Evolutionary conservation across 495 filamentous ascomycete genomes (phyloP).

Genomic region (Penicillium macrosclerotiorum): DNA sequence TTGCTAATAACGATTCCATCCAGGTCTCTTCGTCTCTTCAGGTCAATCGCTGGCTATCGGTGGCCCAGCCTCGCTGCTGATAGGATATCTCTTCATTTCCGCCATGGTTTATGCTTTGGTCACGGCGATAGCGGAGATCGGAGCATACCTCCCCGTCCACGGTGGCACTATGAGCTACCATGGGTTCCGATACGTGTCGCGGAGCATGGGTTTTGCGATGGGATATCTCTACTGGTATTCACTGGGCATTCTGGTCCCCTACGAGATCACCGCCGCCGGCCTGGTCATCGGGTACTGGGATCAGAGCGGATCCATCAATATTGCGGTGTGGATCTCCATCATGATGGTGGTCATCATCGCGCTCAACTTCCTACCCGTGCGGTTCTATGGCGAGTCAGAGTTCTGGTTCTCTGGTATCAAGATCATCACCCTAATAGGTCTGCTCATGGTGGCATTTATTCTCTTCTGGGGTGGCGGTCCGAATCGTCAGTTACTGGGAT

Average conservation of each 20-base stretch:
- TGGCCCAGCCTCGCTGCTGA: constrained; percentile 62
- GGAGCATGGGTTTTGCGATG: constrained; percentile 61
- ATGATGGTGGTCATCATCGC: constrained; percentile 65
- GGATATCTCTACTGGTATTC: constrained; percentile 62
- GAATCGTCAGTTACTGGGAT: constrained; percentile 62
- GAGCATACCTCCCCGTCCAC: constrained; percentile 59
- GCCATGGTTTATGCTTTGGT: constrained; percentile 59
- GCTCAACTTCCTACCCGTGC: constrained; percentile 66
- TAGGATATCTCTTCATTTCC: constrained; percentile 62
- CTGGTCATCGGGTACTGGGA: constrained; percentile 76
- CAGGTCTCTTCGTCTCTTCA: constrained; percentile 48
- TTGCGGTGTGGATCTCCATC: constrained; percentile 69
- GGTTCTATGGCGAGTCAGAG: constrained; percentile 69
- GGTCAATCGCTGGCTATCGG: constrained; percentile 59
- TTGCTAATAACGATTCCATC: neutral
- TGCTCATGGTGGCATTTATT: constrained; percentile 67
- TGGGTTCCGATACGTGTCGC: constrained; percentile 58
- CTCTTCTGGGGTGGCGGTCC: constrained; percentile 69
- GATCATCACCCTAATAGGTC: constrained; percentile 71
- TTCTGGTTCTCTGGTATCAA: constrained; percentile 75
- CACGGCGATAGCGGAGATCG: constrained; percentile 63
- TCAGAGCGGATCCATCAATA: constrained; percentile 20
- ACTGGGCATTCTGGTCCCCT: constrained; percentile 64
- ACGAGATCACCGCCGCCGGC: constrained; percentile 68
- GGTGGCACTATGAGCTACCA: constrained; percentile 60